Conservation (phyloP, 768 basidiomycete species). For the Mycena epipterygia region DNA sequence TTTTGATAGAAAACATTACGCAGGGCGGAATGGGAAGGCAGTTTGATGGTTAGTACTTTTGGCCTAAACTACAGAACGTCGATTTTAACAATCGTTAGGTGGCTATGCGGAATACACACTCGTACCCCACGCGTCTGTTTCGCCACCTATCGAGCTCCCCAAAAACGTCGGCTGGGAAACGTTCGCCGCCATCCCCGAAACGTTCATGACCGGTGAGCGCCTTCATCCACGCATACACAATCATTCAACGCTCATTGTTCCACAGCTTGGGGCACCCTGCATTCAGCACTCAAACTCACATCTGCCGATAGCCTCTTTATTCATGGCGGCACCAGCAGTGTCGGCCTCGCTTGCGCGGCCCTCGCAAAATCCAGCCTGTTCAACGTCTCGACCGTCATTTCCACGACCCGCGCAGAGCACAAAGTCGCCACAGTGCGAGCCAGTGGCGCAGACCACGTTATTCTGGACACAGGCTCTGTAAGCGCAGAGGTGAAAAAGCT, state of each 20-base stretch:
- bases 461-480: constrained; percentile 37
- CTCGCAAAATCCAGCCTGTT: constrained; percentile 41
- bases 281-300: constrained; percentile 30
- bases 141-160: constrained; percentile 38
- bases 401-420: constrained; percentile 38
- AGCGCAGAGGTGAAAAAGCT: constrained; percentile 37
- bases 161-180: constrained; percentile 37
- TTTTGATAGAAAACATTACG: neutral
- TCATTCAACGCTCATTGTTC: neutral
- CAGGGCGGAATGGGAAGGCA: constrained; percentile 41
- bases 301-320: constrained; percentile 39
- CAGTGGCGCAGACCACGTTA: constrained; percentile 39
- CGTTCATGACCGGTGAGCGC: constrained; percentile 40
- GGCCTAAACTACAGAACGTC: neutral
- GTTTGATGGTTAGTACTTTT: constrained; percentile 38
- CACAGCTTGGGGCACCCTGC: constrained; percentile 38
- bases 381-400: constrained; percentile 36
- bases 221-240: neutral
- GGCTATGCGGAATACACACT: constrained; percentile 44
- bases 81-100: constrained; percentile 18
- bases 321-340: constrained; percentile 42
- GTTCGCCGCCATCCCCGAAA: constrained; percentile 44
- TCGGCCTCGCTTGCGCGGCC: constrained; percentile 39
- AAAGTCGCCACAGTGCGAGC: constrained; percentile 32
- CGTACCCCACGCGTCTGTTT: constrained; percentile 41